Evolutionary conservation across 441 rosid genomes (phyloP).

Genomic region (Hura crepitans): DNA sequence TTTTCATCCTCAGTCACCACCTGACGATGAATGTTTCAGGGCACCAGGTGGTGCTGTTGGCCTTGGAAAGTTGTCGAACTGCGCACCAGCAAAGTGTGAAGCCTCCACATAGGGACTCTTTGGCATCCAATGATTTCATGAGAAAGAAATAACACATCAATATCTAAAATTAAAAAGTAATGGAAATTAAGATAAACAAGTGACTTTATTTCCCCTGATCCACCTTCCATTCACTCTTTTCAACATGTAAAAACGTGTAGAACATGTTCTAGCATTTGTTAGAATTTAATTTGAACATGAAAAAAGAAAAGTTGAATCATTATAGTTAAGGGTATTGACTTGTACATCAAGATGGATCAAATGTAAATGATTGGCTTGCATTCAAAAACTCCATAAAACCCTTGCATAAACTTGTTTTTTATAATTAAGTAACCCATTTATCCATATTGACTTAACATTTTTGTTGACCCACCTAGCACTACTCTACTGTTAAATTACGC

Average conservation of each 20-base stretch:
- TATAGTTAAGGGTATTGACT: no score
- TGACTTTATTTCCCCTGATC: neutral
- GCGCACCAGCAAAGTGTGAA: conserved; percentile 44
- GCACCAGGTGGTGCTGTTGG: conserved; percentile 84
- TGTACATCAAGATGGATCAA: no score
- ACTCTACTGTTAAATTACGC: neutral
- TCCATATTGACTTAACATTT: no score
- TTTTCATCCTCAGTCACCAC: conserved; percentile 22
- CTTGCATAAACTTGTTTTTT: no score
- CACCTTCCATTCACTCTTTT: neutral
- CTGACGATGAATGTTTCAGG: conserved; percentile 42
- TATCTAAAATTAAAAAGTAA: neutral
- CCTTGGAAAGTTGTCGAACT: conserved; percentile 49
- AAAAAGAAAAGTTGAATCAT: no score
- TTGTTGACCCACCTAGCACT: neutral
- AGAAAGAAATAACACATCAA: conserved; percentile 5
- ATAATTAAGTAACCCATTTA: no score
- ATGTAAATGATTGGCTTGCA: no score
- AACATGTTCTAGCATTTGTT: neutral
- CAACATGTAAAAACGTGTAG: neutral
- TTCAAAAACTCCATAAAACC: no score
- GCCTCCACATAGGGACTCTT: conserved; percentile 84
- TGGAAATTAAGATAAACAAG: conserved; percentile 6
- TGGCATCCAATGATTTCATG: conserved; percentile 27
- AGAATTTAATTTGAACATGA: neutral